phyloP scores from a whole-genome alignment of 345 rosid genomes.

The Orychophragmus violaceus region DNA sequence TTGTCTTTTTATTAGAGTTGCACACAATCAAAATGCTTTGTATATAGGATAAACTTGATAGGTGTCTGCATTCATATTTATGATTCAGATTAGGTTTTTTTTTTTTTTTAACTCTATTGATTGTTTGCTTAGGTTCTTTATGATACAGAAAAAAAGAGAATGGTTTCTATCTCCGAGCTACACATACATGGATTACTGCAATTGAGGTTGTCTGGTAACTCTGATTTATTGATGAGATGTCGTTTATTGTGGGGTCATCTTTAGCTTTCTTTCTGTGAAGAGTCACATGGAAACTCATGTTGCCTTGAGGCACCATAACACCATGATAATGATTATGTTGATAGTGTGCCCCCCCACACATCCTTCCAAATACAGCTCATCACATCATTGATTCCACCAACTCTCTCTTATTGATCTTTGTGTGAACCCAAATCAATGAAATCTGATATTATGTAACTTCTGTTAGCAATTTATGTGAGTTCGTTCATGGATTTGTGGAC shows the following conservation, averaged over 20 bases:
- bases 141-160: too few species aligned
- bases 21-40: background rate
- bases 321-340: conserved; percentile 7
- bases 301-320: background rate
- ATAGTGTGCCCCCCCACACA: conserved; percentile 19
- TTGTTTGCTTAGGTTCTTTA: too few species aligned
- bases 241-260: conserved; percentile 20
- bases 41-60: background rate
- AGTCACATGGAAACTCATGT: conserved; percentile 30
- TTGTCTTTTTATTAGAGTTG: background rate
- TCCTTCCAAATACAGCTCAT: conserved; percentile 27
- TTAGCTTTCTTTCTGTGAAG: background rate
- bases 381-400: conserved; percentile 14
- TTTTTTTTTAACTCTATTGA: background rate
- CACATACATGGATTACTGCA: background rate
- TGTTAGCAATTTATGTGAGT: background rate
- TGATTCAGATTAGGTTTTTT: background rate
- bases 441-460: background rate
- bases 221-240: conserved; percentile 2
- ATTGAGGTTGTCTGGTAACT: background rate
- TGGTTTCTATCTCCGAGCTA: background rate
- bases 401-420: conserved; percentile 17
- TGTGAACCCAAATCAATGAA: conserved; percentile 24
- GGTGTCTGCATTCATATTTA: background rate
- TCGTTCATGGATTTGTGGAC: background rate